Evolutionary conservation across 768 basidiomycete genomes (phyloP).

Genomic region (Hygrophoropsis aurantiaca): DNA sequence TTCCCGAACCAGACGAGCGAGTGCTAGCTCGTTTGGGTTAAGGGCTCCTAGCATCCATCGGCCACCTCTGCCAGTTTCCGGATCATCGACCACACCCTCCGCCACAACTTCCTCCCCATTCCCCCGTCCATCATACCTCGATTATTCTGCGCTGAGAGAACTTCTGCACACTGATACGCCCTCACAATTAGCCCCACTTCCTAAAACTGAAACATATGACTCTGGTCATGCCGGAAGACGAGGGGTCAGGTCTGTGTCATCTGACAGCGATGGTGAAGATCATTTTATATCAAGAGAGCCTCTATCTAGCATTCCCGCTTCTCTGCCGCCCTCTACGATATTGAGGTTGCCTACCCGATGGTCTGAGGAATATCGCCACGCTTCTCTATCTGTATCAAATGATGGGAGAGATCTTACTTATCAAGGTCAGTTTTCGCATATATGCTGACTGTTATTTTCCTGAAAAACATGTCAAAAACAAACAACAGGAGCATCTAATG

Average conservation of each 20-base stretch:
- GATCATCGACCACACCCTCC: slow-evolving; percentile 27
- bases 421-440: slow-evolving; percentile 47
- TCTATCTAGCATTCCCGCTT: slow-evolving; percentile 22
- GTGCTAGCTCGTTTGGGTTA: slow-evolving; percentile 32
- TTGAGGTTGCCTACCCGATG: slow-evolving; percentile 74
- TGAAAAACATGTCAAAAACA: slow-evolving; percentile 2
- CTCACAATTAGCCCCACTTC: slow-evolving; percentile 35
- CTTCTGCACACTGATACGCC: slow-evolving; percentile 56
- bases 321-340: slow-evolving; percentile 33
- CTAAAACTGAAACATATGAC: slow-evolving; percentile 36
- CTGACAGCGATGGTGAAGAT: slow-evolving; percentile 72
- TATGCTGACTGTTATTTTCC: slow-evolving; percentile 1
- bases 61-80: slow-evolving; percentile 28
- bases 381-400: slow-evolving; percentile 56
- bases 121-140: slow-evolving; percentile 71
- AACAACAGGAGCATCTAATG: slow-evolving; percentile 46
- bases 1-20: slow-evolving; percentile 47
- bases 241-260: slow-evolving; percentile 38
- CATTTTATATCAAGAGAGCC: slow-evolving; percentile 49
- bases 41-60: slow-evolving; percentile 21
- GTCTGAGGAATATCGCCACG: slow-evolving; percentile 67
- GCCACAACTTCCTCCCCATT: slow-evolving; percentile 41
- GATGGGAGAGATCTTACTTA: slow-evolving; percentile 78
- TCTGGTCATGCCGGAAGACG: slow-evolving; percentile 14
- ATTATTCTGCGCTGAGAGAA: slow-evolving; percentile 72